Evolutionary conservation across 192 early-diverging fungal genomes (phyloP).

Genomic region (Dispira simplex): DNA sequence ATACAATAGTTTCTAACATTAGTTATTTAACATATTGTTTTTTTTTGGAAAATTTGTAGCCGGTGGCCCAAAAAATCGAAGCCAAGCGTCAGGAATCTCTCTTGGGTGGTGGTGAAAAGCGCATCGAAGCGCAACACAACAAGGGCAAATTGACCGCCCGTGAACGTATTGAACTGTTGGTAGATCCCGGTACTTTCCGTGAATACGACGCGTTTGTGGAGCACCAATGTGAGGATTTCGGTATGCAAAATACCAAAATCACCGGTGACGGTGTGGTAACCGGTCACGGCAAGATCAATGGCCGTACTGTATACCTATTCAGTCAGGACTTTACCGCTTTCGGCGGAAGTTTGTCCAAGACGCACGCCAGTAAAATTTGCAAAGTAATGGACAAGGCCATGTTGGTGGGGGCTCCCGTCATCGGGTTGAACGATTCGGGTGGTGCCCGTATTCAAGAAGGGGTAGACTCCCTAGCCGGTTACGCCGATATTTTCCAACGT

Average conservation of each 20-base stretch:
- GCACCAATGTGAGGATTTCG: conserved; percentile 86
- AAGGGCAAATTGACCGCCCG: conserved; percentile 92
- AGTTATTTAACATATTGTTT: too few relatives aligned
- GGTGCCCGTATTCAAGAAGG: conserved; percentile 98
- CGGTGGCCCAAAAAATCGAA: conserved; percentile 23
- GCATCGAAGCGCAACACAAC: conserved; percentile 69
- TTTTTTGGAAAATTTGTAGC: neutral
- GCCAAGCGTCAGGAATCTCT: conserved; percentile 54
- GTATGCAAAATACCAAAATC: conserved; percentile 64
- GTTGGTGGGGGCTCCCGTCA: conserved; percentile 82
- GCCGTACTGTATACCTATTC: conserved; percentile 78
- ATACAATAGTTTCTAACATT: too few relatives aligned
- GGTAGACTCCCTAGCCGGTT: conserved; percentile 88
- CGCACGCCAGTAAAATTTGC: conserved; percentile 82
- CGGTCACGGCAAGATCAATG: conserved; percentile 87
- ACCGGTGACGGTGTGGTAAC: conserved; percentile 94
- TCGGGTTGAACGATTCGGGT: conserved; percentile 93
- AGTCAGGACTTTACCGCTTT: conserved; percentile 90
- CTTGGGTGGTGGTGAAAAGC: conserved; percentile 63
- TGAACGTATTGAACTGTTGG: conserved; percentile 70
- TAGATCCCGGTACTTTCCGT: conserved; percentile 72
- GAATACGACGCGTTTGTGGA: conserved; percentile 91
- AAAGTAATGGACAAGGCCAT: conserved; percentile 92
- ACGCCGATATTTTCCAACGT: conserved; percentile 91
- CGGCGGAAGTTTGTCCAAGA: conserved; percentile 79